Evolutionary conservation across 495 filamentous ascomycete species (phyloP).

Genomic region (Penicillium parvum): DNA sequence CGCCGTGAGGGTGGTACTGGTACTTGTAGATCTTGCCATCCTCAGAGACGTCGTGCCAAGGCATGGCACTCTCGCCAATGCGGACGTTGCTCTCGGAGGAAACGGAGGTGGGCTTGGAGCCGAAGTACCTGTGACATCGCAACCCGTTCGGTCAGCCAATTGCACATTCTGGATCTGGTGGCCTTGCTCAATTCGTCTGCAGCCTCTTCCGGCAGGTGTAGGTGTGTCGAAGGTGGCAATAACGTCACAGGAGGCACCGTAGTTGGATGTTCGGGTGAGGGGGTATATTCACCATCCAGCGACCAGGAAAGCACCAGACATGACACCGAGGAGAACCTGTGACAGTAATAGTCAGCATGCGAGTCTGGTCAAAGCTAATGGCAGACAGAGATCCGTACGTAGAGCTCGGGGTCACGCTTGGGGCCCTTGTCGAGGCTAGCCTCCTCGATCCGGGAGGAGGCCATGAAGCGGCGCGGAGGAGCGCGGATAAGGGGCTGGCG

Average conservation of each 20-base stretch:
- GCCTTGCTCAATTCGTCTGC: neutral
- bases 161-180: neutral
- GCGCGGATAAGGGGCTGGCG: conserved; percentile 43
- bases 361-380: conserved; percentile 11
- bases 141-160: conserved; percentile 13
- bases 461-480: conserved; percentile 39
- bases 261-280: conserved; percentile 30
- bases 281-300: conserved; percentile 64
- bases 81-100: conserved; percentile 75
- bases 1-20: conserved; percentile 88
- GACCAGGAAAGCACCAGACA: conserved; percentile 81
- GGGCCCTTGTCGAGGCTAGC: conserved; percentile 59
- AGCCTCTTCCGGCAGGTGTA: neutral
- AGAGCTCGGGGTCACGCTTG: conserved; percentile 76
- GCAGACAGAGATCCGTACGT: conserved; percentile 48
- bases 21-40: conserved; percentile 67
- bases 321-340: conserved; percentile 85
- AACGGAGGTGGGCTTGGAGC: conserved; percentile 77
- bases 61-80: conserved; percentile 72
- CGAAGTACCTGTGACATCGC: conserved; percentile 46
- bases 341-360: conserved; percentile 11
- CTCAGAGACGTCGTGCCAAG: conserved; percentile 70
- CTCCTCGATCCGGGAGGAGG: conserved; percentile 45
- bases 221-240: neutral
- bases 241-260: conserved; percentile 14